Percentiles rank a stretch among this genome's conserved stretches.
Evolutionary conservation across 1,284 basidiomycete genomes (phyloP).

Genomic region (Fomitopsis betulina): DNA sequence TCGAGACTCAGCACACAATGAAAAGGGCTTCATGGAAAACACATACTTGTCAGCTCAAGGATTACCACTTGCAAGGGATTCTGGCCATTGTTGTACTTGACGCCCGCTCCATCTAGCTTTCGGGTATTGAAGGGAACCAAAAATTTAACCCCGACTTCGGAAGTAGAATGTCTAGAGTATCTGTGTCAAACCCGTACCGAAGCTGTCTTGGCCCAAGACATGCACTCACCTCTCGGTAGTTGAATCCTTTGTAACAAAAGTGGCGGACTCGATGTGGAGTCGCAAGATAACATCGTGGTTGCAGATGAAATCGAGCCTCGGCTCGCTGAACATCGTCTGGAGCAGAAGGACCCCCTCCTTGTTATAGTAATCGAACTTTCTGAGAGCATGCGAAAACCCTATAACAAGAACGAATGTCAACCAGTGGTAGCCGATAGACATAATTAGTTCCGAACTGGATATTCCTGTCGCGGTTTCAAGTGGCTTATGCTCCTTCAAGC

Average conservation of each 20-base stretch:
- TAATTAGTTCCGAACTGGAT: constrained; percentile 5
- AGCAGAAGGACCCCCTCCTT: constrained; percentile 16
- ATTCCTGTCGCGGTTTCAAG: constrained; percentile 10
- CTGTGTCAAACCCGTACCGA: not conserved
- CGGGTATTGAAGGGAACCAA: constrained; percentile 1
- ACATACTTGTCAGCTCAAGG: constrained; percentile 7
- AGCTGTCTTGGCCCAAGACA: not conserved
- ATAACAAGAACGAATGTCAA: too few species aligned
- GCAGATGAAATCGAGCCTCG: constrained; percentile 24
- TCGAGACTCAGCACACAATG: not conserved
- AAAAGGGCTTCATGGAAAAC: not conserved
- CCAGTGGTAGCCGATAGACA: not conserved
- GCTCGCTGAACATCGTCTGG: constrained; percentile 19
- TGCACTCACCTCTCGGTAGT: too few species aligned
- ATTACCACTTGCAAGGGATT: constrained; percentile 7
- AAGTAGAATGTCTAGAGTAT: constrained; percentile 9
- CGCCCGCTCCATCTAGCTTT: constrained; percentile 1
- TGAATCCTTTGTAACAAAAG: constrained; percentile 16
- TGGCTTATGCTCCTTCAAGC: constrained; percentile 17
- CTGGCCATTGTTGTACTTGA: constrained; percentile 6
- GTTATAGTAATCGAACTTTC: constrained; percentile 14
- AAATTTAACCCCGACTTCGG: constrained; percentile 1
- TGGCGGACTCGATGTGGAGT: constrained; percentile 19
- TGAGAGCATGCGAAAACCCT: constrained; percentile 19
- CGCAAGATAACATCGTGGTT: constrained; percentile 26